Conservation (phyloP, 495 filamentous ascomycete genomes). For the Daldinia caldariorum region DNA sequence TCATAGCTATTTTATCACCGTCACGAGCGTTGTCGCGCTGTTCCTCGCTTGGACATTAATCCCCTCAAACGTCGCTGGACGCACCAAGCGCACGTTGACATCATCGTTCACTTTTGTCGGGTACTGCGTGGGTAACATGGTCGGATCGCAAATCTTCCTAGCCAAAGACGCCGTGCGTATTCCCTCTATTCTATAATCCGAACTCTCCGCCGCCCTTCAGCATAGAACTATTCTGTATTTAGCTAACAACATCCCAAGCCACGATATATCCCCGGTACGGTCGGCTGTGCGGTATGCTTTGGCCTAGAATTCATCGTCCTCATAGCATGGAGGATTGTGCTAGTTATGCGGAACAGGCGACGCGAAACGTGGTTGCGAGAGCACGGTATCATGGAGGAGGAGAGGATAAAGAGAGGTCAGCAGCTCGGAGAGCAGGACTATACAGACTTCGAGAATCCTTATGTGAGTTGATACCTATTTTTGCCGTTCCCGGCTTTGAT, state of each 20-base stretch:
- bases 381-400: constrained; percentile 44
- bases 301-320: constrained; percentile 45
- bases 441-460: constrained; percentile 48
- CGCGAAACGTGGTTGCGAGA: constrained; percentile 41
- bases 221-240: background rate
- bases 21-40: constrained; percentile 36
- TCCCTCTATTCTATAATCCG: constrained; percentile 24
- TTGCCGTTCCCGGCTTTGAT: background rate
- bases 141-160: constrained; percentile 68
- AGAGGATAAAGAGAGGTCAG: constrained; percentile 43
- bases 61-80: constrained; percentile 48
- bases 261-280: constrained; percentile 45
- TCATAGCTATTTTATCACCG: constrained; percentile 45
- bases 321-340: constrained; percentile 38
- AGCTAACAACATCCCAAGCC: constrained; percentile 36
- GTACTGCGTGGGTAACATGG: constrained; percentile 66
- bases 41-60: constrained; percentile 49
- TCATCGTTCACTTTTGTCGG: constrained; percentile 56
- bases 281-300: constrained; percentile 44
- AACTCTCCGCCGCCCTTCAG: background rate
- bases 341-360: constrained; percentile 44
- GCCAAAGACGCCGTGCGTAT: constrained; percentile 54
- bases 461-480: constrained; percentile 26
- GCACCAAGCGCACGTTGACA: constrained; percentile 48
- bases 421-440: constrained; percentile 47